Base-by-base conservation (phyloP, 352 stramenopile species). In the Detonula confervacea region DNA sequence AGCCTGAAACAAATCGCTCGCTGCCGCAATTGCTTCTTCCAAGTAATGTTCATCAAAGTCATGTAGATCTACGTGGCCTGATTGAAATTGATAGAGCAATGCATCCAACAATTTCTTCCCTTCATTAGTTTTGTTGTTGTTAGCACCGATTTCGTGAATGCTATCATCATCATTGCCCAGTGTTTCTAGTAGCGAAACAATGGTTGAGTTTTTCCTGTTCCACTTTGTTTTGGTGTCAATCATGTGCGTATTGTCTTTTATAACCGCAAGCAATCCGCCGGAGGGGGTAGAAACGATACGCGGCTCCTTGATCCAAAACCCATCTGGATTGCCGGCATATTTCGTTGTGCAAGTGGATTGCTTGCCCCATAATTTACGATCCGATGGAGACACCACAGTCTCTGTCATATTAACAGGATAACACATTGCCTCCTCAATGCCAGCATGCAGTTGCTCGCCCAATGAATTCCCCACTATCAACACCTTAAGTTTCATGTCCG, bases 381-480 rank as follows among this genome's bases (percentile, higher is more conserved):
- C 46, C 24, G 46, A 54, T 5, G 46, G n/a, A 11, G 51, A 6
- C n/a, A n/a, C n/a, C 29, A 42, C 18, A 60, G 51, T 24, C 39
- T 35, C 51, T 42, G 29, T 24, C 24, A 47, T 42, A 22, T 63
- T 27, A 6, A 63, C 29, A 39, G 30, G n/a, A 35, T 56, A 68
- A 24, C 59, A 68, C 37, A 56, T 56, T 56, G 59, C 59, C 27
- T 68, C 59, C 59, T 68, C 59, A 5, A 68, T 20, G 24, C 59
- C 59, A 35, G 33, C 30, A 56, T 44, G 37, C 2, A 68, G 37
- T 46, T 68, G 59, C 59, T 68, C 33, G 12, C 35, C 33, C 16
- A 68, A 56, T 25, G 37, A 56, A 55, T 68, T 68, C 16, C 59
- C 59, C 35, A 68, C 33, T 18, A 68, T 35, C 18, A 68, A 25